phyloP scores from a whole-genome alignment of 441 rosid genomes.

The Metrosideros polymorpha region DNA sequence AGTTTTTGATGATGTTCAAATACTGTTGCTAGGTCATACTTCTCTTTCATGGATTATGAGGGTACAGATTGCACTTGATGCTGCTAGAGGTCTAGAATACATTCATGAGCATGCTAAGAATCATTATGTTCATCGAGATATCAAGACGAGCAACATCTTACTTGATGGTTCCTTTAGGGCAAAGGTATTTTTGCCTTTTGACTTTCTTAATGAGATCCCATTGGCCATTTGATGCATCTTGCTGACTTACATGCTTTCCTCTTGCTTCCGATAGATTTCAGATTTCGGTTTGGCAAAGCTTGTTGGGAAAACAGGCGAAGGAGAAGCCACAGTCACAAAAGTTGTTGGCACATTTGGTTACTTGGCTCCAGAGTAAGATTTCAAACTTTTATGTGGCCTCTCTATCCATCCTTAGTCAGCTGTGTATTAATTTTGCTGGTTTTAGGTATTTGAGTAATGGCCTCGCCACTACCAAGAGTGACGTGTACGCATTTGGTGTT shows the following conservation, averaged over 20 bases:
- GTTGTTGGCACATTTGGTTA: conserved; percentile 98
- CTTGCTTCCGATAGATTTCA: conserved; percentile 51
- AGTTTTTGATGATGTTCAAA: background rate
- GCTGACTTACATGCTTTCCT: background rate
- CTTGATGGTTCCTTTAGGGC: conserved; percentile 85
- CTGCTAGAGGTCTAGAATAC: conserved; percentile 94
- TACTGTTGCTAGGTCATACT: conserved; percentile 56
- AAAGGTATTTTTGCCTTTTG: conserved; percentile 39
- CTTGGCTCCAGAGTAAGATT: conserved; percentile 89
- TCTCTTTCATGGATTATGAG: conserved; percentile 91
- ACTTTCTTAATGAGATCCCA: background rate
- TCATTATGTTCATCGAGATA: conserved; percentile 93
- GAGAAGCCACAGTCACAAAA: conserved; percentile 78
- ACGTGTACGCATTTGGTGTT: conserved; percentile 94
- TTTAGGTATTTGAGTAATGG: conserved; percentile 84
- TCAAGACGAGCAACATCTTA: conserved; percentile 90
- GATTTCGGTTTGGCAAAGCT: conserved; percentile 96
- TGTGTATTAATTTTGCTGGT: background rate
- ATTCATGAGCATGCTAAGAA: conserved; percentile 94
- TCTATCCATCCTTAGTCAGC: background rate
- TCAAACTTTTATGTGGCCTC: background rate
- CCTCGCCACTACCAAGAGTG: conserved; percentile 83
- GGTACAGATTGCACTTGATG: conserved; percentile 84
- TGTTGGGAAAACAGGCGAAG: conserved; percentile 68
- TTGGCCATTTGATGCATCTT: background rate